Evolutionary conservation across 2,329 filamentous ascomycete genomes (phyloP).

Genomic region (Venturia carpophila): DNA sequence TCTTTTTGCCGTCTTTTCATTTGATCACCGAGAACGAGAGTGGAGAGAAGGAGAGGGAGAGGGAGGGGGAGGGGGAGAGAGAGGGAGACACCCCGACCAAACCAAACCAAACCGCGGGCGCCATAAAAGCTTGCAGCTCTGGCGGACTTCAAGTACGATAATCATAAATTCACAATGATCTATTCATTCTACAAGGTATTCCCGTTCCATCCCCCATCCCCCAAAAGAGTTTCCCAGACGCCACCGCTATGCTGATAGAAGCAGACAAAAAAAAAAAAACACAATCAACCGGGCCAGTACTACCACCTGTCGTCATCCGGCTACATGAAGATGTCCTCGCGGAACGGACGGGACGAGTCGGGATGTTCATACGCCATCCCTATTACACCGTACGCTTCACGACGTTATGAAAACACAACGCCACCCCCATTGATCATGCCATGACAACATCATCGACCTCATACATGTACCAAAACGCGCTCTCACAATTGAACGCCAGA

Average conservation of each 20-base stretch:
- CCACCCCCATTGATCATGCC: not conserved
- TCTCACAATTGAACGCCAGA: not conserved
- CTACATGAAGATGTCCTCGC: not conserved
- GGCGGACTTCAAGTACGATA: not conserved
- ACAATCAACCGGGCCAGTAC: not conserved
- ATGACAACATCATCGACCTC: not conserved
- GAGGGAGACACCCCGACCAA: no score
- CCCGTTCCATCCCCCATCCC: not conserved
- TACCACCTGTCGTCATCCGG: not conserved
- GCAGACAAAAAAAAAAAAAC: not conserved
- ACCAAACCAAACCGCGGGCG: no score
- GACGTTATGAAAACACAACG: not conserved
- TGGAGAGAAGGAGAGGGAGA: no score
- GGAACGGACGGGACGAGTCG: no score
- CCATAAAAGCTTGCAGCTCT: no score
- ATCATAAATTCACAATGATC: constrained; percentile 3
- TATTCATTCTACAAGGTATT: not conserved
- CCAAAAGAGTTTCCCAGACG: not conserved
- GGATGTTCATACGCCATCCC: not conserved
- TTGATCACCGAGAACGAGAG: no score
- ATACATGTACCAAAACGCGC: not conserved
- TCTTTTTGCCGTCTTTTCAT: no score
- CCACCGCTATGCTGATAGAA: constrained; percentile 13
- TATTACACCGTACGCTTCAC: not conserved
- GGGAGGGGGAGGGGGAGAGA: no score